Percentiles rank a stretch among this genome's conserved stretches.
Conservation (phyloP, 371 early-diverging fungal species). For the Mortierella sp. region DNA sequence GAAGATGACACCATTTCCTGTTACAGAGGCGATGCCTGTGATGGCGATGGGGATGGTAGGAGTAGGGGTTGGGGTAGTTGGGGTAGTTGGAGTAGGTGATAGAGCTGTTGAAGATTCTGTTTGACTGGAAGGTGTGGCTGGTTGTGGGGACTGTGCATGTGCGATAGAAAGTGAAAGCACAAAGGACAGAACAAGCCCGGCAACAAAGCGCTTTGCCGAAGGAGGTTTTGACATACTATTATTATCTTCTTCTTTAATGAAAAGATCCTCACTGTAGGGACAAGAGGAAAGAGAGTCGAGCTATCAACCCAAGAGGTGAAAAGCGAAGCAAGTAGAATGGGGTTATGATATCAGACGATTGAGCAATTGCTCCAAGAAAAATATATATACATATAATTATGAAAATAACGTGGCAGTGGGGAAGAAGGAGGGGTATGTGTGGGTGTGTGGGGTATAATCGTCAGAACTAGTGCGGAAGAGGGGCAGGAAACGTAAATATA, state of each 20-base stretch:
- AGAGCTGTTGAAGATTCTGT: neutral
- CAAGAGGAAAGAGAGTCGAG: neutral
- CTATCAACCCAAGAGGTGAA: neutral
- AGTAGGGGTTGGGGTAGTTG: neutral
- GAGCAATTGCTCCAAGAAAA: neutral
- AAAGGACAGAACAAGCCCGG: constrained; percentile 4
- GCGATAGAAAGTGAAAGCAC: neutral
- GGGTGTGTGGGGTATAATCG: neutral
- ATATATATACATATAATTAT: neutral
- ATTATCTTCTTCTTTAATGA: neutral
- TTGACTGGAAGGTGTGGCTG: neutral
- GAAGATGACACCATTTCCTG: constrained; percentile 17
- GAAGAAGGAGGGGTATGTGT: neutral
- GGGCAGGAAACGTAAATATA: too few relatives aligned
- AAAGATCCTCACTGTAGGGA: neutral
- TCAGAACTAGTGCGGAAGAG: neutral
- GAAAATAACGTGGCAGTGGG: neutral
- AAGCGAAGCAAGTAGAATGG: neutral
- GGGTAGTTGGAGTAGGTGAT: neutral
- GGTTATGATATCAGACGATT: neutral
- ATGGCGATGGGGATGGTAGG: constrained; percentile 16
- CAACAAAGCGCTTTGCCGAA: constrained; percentile 5
- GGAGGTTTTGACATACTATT: constrained; percentile 1
- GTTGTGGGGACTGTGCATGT: neutral
- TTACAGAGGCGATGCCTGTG: constrained; percentile 24